Evolutionary conservation across 352 stramenopile genomes (phyloP), one percentile per base, ranked within the genome.

Genomic region (Elongisporangium anandrum): DNA sequence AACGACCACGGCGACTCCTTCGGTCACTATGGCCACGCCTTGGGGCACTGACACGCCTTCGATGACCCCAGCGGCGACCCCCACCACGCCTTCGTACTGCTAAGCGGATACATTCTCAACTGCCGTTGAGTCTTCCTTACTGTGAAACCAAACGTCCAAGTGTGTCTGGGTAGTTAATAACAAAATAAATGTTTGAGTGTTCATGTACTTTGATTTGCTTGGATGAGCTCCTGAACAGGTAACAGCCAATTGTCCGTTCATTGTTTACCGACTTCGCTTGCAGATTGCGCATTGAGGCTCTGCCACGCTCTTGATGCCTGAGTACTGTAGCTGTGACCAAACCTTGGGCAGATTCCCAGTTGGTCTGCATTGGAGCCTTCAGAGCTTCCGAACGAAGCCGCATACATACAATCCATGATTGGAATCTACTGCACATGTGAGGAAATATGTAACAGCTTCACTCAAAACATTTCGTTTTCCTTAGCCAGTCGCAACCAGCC

Each of bases 381-480:
- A 41, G 5, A 41, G 29, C 29, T 41, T 41, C 13, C 29, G 29
- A 41, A 8, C 29, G 29, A 41, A 15, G 29, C 29, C 29, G 29
- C 9, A 41, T 41, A 13, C 29, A 41, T 9, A 8, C 9, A 41
- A 41, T 41, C 29, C 29, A 41, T 41, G 29, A 41, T 41, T 41
- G 29, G 9, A 1, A 13, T 41, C 29, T 15, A 41, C 9, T 41
- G 29, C 29, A 41, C 29, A 41, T 13, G 9, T 8, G 29, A 13
- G 29, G 5, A 13, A 13, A 13, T 41, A 15, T 15, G 6, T 41
- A 41, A 8, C 5, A 41, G 9, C 9, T 8, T 8, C 29, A 41
- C 47, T 86, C 67, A 88, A 70, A 89, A 88, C 54, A 81, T 67
- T 74, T 90, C 79, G 47, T 88, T 87, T 52, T 90, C 81, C 61